These are phyloP conservation scores for Thozetella sp. DNA, from an alignment of 495 filamentous ascomycete genomes.

Conservation along the genomic window DNA sequence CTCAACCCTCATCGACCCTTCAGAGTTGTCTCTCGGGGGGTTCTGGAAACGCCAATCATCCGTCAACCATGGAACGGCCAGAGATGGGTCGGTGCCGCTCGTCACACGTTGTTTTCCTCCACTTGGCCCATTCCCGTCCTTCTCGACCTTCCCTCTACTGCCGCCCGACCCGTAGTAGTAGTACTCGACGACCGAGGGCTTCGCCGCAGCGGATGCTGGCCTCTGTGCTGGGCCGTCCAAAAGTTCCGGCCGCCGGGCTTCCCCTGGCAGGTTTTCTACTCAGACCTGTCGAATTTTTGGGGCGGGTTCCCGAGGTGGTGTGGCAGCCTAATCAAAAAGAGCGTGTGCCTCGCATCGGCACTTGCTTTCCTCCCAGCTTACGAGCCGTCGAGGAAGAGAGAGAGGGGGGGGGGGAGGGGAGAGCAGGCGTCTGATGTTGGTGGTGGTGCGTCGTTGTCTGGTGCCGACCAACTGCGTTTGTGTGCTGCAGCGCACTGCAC, in stretches of 20 bases:
- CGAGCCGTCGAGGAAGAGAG: too few relatives aligned
- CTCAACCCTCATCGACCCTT: not conserved
- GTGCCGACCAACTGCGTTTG: not conserved
- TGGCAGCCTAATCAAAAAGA: not conserved
- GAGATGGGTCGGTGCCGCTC: not conserved
- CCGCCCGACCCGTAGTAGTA: not conserved
- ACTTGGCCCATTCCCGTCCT: not conserved
- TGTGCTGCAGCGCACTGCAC: too few relatives aligned
- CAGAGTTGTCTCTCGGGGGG: not conserved
- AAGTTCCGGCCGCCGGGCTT: not conserved
- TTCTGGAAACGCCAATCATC: conserved; percentile 2
- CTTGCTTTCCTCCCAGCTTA: not conserved
- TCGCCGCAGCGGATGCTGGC: not conserved
- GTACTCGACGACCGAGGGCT: not conserved
- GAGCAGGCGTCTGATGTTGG: not conserved
- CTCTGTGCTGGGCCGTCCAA: not conserved
- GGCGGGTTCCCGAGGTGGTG: not conserved
- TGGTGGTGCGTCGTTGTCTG: not conserved
- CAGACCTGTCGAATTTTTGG: too few relatives aligned
- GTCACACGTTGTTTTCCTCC: not conserved
- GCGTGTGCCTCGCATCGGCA: not conserved
- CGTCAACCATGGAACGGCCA: not conserved
- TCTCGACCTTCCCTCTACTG: not conserved
- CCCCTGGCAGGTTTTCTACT: not conserved
- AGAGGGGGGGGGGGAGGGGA: too few relatives aligned